These are phyloP conservation scores for Piper betle DNA, from an alignment of 164 flowering plant species.

Conservation along the genomic window DNA sequence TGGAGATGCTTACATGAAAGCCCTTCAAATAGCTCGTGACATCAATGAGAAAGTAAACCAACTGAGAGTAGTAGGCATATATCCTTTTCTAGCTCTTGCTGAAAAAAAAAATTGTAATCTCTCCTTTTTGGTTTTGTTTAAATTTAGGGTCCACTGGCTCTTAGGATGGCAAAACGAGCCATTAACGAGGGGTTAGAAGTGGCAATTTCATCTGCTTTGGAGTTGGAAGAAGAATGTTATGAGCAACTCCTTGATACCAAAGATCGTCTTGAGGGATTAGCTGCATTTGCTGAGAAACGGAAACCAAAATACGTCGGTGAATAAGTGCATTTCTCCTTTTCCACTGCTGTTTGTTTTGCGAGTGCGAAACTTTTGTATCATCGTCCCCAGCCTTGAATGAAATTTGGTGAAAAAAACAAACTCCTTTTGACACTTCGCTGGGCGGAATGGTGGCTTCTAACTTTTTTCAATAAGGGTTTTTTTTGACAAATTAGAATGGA, in stretches of 20 bases:
- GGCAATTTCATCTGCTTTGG: slow-evolving; percentile 40
- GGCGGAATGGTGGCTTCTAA: no score
- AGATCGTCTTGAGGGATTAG: slow-evolving; percentile 84
- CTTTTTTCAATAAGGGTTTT: no score
- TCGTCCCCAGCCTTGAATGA: no score
- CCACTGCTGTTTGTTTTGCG: no score
- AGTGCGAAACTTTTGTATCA: no score
- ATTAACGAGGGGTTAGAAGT: slow-evolving; percentile 55
- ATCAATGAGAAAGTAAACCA: slow-evolving; percentile 65
- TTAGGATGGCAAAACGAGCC: slow-evolving; percentile 80
- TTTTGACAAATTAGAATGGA: no score
- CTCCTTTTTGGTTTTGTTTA: no score
- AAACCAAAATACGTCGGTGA: slow-evolving; percentile 63
- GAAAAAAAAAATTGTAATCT: background rate
- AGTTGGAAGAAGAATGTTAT: slow-evolving; percentile 71
- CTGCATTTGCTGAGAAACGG: slow-evolving; percentile 94
- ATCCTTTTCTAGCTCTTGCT: background rate
- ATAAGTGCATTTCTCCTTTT: slow-evolving; percentile 7
- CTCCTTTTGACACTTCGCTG: no score
- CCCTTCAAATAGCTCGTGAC: slow-evolving; percentile 75
- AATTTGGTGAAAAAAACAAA: no score
- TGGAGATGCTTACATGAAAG: slow-evolving; percentile 69
- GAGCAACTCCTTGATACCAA: slow-evolving; percentile 46
- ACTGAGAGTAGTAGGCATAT: background rate
- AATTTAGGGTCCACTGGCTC: slow-evolving; percentile 76